A percentile compares a stretch with the other conserved stretches of the same genome.
Conservation (phyloP, 2,329 filamentous ascomycete genomes). For the Tricladium varicosporioides region DNA sequence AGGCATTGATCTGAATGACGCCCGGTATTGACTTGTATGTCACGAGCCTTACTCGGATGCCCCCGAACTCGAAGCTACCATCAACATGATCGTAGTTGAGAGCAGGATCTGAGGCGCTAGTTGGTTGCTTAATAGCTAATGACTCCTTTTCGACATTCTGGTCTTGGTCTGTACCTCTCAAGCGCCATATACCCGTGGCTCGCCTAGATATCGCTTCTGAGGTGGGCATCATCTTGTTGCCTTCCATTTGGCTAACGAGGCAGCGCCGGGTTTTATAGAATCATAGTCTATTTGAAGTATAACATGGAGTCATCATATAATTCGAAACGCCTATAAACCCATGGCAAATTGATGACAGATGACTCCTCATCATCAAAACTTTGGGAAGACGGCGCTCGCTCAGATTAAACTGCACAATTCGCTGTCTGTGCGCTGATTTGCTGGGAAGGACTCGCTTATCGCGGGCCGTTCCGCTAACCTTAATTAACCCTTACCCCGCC, state of each 20-base stretch:
- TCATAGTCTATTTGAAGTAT: not conserved
- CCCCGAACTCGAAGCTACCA: conserved; percentile 10
- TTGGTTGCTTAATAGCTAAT: conserved; percentile 9
- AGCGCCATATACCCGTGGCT: conserved; percentile 10
- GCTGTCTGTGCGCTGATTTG: not conserved
- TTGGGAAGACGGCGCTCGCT: not conserved
- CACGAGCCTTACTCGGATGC: conserved; percentile 7
- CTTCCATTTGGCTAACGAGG: conserved; percentile 5
- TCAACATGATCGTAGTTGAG: conserved; percentile 8
- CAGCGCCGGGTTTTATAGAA: conserved; percentile 5
- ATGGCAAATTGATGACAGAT: not conserved
- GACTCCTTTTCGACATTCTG: conserved; percentile 8
- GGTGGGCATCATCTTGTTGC: conserved; percentile 8
- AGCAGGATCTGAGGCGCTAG: conserved; percentile 6
- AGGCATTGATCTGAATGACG: conserved; percentile 7
- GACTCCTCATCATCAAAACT: conserved; percentile 1
- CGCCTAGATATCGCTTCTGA: conserved; percentile 8
- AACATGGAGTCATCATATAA: not conserved
- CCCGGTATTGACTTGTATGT: conserved; percentile 9
- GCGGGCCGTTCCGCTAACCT: not conserved
- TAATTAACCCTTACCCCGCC: not conserved
- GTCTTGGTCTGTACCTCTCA: conserved; percentile 11
- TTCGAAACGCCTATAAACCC: not conserved
- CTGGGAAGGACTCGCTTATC: not conserved
- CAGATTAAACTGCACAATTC: not conserved